phyloP scores from a whole-genome alignment of 129 eudicot genomes.

The Arctium minus region DNA sequence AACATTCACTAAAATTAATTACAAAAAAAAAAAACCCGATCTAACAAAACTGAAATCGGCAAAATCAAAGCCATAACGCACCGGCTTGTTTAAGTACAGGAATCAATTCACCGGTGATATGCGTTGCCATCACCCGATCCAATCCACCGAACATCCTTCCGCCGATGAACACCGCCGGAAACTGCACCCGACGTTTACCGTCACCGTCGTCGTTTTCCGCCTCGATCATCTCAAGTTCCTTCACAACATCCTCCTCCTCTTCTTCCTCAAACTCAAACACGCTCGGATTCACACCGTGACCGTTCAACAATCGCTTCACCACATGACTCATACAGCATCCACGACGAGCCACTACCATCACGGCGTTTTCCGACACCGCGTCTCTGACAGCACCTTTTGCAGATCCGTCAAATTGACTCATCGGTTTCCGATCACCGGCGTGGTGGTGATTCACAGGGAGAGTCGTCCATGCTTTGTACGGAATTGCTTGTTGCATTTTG shows the following conservation, averaged over 20 bases:
- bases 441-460: not conserved
- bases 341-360: conserved; percentile 43
- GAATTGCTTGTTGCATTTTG: conserved; percentile 39
- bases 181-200: conserved; percentile 26
- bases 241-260: conserved; percentile 31
- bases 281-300: conserved; percentile 67
- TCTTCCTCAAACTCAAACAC: conserved; percentile 62
- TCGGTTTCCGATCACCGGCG: not conserved
- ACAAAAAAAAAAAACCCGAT: not conserved
- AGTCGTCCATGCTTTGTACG: conserved; percentile 30
- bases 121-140: conserved; percentile 70
- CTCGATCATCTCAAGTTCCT: conserved; percentile 30
- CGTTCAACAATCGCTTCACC: conserved; percentile 48
- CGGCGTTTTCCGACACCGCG: conserved; percentile 59
- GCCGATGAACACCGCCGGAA: conserved; percentile 83
- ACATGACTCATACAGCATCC: conserved; percentile 93
- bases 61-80: conserved; percentile 71
- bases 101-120: conserved; percentile 72
- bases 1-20: conserved; percentile 6
- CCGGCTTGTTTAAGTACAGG: conserved; percentile 67
- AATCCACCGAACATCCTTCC: conserved; percentile 69
- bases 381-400: conserved; percentile 25
- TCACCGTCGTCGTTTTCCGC: not conserved
- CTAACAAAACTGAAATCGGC: not conserved
- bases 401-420: not conserved